Base-by-base conservation (phyloP, 306 rosid genomes). In the Hippophae tibetana region DNA sequence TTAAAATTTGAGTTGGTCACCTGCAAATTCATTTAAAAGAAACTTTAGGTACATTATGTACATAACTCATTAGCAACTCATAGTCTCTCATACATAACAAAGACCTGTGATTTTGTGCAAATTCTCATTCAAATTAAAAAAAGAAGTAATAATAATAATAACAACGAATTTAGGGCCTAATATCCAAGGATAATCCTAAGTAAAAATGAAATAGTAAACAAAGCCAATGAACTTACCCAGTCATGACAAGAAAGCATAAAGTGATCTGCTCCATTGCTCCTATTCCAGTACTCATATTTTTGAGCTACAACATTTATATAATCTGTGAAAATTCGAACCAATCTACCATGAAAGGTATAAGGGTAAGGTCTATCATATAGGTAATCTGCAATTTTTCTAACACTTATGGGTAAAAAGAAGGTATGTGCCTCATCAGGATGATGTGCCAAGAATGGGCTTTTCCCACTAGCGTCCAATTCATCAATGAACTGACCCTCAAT, bases 401-500 rank as follows among this genome's bases (percentile, higher is more conserved):
- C 79, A 18, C 88, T 85, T 4, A 79, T 57, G 1, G 93, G 93
- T 25, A 85, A 66, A 54, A 79, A 75, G 40, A 79, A 82, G 0
- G 73, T 66, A 42, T 82, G 82, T 9, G 93, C 88, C 63, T 79
- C 88, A 2, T 75, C 74, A 18, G 70, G 86, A 60, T 67, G 68
- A 8, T 26, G 60, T 10, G 84, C 81, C 54, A 65, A 23, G 56
- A 71, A 72, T 41, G 75, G 76, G 53, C 52, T 70, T 13, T 52
- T 62, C 23, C 70, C 71, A 42, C 65, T 69, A 23, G 54, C 9
- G 26, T 83, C 94, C 23, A 83, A 44, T 70, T 86, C 94, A 5
- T 86, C 87, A 0, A 86, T 86, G 78, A 82, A 80, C 40, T 81
- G 86, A 7, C 94, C 94, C 59, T 83, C 94, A 10, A 83, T 86